Conservation (phyloP, 192 early-diverging fungal species). For the Chytriomyces confervae region DNA sequence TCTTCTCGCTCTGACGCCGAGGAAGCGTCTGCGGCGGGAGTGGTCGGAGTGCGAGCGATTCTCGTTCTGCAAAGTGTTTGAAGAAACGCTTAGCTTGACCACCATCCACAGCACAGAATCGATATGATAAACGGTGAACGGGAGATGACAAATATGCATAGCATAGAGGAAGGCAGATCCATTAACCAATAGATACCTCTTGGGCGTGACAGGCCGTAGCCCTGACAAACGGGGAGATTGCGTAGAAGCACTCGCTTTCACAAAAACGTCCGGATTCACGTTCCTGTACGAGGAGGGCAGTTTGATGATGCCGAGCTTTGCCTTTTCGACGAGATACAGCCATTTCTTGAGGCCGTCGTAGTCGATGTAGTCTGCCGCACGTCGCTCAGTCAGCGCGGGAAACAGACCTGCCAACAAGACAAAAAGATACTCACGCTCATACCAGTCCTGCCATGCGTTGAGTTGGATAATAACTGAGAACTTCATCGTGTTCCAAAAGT, state of each 20-base stretch:
- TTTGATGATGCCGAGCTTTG: conserved; percentile 40
- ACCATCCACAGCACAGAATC: too few relatives aligned
- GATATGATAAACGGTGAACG: conserved; percentile 1
- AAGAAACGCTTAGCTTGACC: too few relatives aligned
- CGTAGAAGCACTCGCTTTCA: conserved; percentile 20
- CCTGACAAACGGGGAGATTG: background rate
- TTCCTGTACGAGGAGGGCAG: conserved; percentile 48
- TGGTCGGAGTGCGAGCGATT: conserved; percentile 23
- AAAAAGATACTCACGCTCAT: conserved; percentile 43
- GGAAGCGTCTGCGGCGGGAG: conserved; percentile 41
- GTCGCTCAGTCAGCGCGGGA: background rate
- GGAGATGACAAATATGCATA: background rate
- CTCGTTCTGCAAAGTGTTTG: too few relatives aligned
- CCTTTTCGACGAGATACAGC: conserved; percentile 57
- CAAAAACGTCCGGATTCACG: conserved; percentile 38
- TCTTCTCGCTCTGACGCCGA: background rate
- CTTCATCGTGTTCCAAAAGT: conserved; percentile 69
- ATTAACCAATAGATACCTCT: background rate
- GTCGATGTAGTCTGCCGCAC: background rate
- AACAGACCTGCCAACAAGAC: conserved; percentile 6
- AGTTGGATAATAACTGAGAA: conserved; percentile 91
- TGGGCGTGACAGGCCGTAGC: conserved; percentile 16
- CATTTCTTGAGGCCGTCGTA: conserved; percentile 53
- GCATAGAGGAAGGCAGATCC: too few relatives aligned
- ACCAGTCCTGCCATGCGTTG: conserved; percentile 78